These are phyloP conservation scores for Phaffomyces opuntiae DNA, from an alignment of 805 yeast genomes.

Conservation along the genomic window DNA sequence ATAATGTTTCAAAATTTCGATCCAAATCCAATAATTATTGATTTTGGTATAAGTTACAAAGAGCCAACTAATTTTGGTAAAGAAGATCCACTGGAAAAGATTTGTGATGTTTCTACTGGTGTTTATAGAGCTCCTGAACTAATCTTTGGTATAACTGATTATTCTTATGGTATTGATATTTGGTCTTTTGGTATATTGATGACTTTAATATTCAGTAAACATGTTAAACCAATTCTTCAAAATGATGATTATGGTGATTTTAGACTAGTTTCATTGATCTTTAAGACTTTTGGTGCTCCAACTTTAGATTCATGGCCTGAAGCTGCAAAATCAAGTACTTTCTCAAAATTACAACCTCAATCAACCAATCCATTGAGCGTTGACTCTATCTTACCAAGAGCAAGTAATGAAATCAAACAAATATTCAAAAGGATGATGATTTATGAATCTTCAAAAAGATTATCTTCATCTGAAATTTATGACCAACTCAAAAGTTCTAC, in stretches of 20 bases:
- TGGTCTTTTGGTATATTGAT: constrained; percentile 68
- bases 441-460: constrained; percentile 29
- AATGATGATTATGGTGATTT: constrained; percentile 46
- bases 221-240: constrained; percentile 32
- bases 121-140: constrained; percentile 71
- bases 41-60: constrained; percentile 33
- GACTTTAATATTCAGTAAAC: constrained; percentile 40
- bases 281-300: constrained; percentile 60
- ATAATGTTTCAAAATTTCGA: constrained; percentile 42
- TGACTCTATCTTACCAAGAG: constrained; percentile 30
- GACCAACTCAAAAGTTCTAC: background rate
- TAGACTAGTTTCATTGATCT: constrained; percentile 46
- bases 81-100: constrained; percentile 35
- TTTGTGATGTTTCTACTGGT: constrained; percentile 57
- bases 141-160: constrained; percentile 50
- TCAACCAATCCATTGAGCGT: constrained; percentile 17
- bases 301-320: constrained; percentile 36
- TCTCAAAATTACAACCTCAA: constrained; percentile 26
- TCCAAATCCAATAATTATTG: constrained; percentile 30
- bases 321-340: constrained; percentile 30
- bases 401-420: constrained; percentile 14
- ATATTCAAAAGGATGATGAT: constrained; percentile 38
- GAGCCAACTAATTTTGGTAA: constrained; percentile 54
- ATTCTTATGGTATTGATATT: constrained; percentile 52
- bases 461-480: constrained; percentile 6